Percentiles rank a stretch among this genome's conserved stretches.
Conservation (phyloP, 352 stramenopile genomes). For the Globisporangium heterothallicum region DNA sequence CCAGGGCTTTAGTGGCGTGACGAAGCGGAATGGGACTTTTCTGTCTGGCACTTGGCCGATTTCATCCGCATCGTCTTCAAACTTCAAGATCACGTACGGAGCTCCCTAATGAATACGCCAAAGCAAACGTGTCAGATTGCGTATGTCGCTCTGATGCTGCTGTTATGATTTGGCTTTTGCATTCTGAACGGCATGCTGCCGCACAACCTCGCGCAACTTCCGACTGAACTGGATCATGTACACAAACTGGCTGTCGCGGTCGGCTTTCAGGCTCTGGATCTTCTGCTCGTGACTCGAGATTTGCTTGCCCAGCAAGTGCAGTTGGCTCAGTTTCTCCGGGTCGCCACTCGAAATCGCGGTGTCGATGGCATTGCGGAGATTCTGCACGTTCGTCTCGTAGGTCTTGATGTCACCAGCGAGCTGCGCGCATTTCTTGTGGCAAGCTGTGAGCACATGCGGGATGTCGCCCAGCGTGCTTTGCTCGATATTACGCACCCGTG, state of each 20-base stretch:
- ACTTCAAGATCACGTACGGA: constrained; percentile 95
- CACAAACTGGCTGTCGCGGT: constrained; percentile 53
- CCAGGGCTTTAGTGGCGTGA: constrained; percentile 78
- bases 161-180: constrained; percentile 2
- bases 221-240: constrained; percentile 66
- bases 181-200: constrained; percentile 5
- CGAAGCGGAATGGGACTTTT: constrained; percentile 92
- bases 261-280: constrained; percentile 20
- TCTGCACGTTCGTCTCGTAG: constrained; percentile 25
- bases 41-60: constrained; percentile 88
- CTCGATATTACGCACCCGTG: constrained; percentile 27
- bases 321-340: constrained; percentile 32
- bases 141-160: neutral
- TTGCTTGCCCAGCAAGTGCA: constrained; percentile 29
- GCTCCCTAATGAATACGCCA: constrained; percentile 34
- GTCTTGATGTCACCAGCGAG: constrained; percentile 23
- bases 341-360: constrained; percentile 40
- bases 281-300: constrained; percentile 32
- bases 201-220: constrained; percentile 22
- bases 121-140: constrained; percentile 8
- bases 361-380: constrained; percentile 34
- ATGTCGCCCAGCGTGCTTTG: constrained; percentile 32
- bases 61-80: constrained; percentile 96
- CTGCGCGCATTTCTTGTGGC: constrained; percentile 42
- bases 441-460: constrained; percentile 32